A percentile compares a stretch with the other conserved stretches of the same genome.
These are phyloP conservation scores for Candida railenensis DNA, from an alignment of 805 yeast species.

Conservation along the genomic window DNA sequence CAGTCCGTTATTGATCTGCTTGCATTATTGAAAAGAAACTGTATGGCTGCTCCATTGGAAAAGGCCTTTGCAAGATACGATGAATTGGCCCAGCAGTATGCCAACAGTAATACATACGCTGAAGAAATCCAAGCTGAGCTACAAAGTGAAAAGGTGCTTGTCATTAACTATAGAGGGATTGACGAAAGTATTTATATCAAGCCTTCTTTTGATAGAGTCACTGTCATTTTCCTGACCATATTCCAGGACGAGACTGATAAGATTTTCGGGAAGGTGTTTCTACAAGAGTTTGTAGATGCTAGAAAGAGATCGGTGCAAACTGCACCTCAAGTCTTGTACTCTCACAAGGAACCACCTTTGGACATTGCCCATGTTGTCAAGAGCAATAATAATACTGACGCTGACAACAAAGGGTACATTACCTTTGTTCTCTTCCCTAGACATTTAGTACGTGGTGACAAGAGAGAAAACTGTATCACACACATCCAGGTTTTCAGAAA, in stretches of 20 bases:
- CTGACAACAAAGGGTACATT: slow-evolving; percentile 50
- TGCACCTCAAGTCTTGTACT: slow-evolving; percentile 95
- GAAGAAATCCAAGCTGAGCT: slow-evolving; percentile 44
- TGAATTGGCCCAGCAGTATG: slow-evolving; percentile 51
- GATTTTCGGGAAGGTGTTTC: slow-evolving; percentile 81
- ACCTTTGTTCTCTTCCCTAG: slow-evolving; percentile 80
- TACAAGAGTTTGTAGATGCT: slow-evolving; percentile 95
- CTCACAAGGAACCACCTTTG: slow-evolving; percentile 89
- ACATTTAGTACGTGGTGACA: slow-evolving; percentile 60
- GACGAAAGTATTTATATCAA: slow-evolving; percentile 87
- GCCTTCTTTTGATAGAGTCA: slow-evolving; percentile 94
- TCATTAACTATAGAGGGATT: slow-evolving; percentile 78
- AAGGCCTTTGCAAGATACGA: slow-evolving; percentile 81
- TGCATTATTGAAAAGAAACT: slow-evolving; percentile 77
- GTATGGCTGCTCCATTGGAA: slow-evolving; percentile 91
- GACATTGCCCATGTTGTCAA: slow-evolving; percentile 50
- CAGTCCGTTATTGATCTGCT: slow-evolving; percentile 58
- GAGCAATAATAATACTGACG: slow-evolving; percentile 43
- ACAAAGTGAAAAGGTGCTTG: slow-evolving; percentile 57
- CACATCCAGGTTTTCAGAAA: slow-evolving; percentile 92
- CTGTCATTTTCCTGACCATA: slow-evolving; percentile 91
- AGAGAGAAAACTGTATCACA: slow-evolving; percentile 83
- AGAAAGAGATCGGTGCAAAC: slow-evolving; percentile 94
- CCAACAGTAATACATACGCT: slow-evolving; percentile 41
- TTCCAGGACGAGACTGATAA: slow-evolving; percentile 97